These are phyloP conservation scores for Aurinia saxatilis DNA, from an alignment of 345 rosid species.

Conservation along the genomic window DNA sequence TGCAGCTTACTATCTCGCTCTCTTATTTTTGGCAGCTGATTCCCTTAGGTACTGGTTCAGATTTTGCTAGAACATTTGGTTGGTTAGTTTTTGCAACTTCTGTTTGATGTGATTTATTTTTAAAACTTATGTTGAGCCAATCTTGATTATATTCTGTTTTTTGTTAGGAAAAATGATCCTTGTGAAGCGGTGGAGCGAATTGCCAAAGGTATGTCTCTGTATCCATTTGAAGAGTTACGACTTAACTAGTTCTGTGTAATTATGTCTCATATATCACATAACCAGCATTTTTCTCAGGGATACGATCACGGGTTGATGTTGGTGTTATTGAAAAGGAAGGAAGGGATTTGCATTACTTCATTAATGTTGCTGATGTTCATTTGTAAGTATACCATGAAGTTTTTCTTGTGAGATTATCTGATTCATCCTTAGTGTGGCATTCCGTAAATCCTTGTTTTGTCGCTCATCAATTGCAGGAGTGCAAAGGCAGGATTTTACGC, in stretches of 20 bases:
- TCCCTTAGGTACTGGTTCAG: too few species aligned
- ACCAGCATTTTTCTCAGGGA: constrained; percentile 40
- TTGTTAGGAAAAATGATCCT: constrained; percentile 78
- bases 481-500: constrained; percentile 97
- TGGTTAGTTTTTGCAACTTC: too few species aligned
- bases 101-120: not conserved
- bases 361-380: constrained; percentile 96
- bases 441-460: constrained; percentile 8
- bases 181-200: constrained; percentile 76
- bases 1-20: not conserved
- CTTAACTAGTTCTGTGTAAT: not conserved
- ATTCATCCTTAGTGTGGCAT: not conserved
- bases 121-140: not conserved
- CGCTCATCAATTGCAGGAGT: constrained; percentile 51
- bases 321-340: constrained; percentile 60
- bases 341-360: constrained; percentile 61
- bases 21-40: constrained; percentile 48
- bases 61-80: too few species aligned
- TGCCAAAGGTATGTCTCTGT: constrained; percentile 47
- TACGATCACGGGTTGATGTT: constrained; percentile 58
- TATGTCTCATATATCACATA: not conserved
- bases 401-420: not conserved
- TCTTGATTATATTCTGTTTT: constrained; percentile 7
- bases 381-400: constrained; percentile 49
- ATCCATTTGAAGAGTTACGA: not conserved